Base-by-base conservation (phyloP, 169 alveolate genomes). In the Eimeria acervulina region DNA sequence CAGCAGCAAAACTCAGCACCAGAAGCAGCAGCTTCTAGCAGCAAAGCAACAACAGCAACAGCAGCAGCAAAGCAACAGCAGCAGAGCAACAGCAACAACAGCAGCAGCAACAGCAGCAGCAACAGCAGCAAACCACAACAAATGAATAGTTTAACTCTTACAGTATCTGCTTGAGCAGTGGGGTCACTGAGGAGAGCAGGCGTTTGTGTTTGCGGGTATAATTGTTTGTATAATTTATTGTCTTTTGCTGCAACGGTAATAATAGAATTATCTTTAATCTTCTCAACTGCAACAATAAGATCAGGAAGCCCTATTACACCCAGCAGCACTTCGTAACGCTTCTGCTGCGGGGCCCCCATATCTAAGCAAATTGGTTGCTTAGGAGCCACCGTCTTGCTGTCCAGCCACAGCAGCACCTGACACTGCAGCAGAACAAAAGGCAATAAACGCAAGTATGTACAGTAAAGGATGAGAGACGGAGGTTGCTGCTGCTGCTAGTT, bases 381-480 rank as follows among this genome's bases (percentile, higher is more conserved):
- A 28, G 99, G 98, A 28, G 98, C 98, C 61, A 97, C 97, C 4
- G 97, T 97, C 89, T 96, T 96, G 95, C 96, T 97, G 94, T 98
- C 98, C 8, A 98, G 96, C 96, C 97, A 97, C 59, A 98, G 96
- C 88, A 97, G 97, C 38, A 98, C 96, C 47, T 92, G 96, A 40
- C 96, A 92, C 96, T 92, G 96, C 42, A n/a, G n/a, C 51, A 40
- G 10, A 1, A n/a, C 15, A 17, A 68, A 33, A 68, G 4, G 1
- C 36, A 10, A 76, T 36, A 13, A 38, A 33, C 40, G 42, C 44
- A n/a, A 12, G 10, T 33, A 26, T 68, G 12, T 26, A n/a, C 10
- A 68, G n/a, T n/a, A n/a, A n/a, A n/a, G n/a, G n/a, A n/a, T n/a
- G n/a, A n/a, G n/a, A n/a, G n/a, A n/a, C n/a, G n/a, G n/a, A n/a